These are phyloP conservation scores for Neonectria ditissima DNA, from an alignment of 2,329 filamentous ascomycete species.

Conservation along the genomic window DNA sequence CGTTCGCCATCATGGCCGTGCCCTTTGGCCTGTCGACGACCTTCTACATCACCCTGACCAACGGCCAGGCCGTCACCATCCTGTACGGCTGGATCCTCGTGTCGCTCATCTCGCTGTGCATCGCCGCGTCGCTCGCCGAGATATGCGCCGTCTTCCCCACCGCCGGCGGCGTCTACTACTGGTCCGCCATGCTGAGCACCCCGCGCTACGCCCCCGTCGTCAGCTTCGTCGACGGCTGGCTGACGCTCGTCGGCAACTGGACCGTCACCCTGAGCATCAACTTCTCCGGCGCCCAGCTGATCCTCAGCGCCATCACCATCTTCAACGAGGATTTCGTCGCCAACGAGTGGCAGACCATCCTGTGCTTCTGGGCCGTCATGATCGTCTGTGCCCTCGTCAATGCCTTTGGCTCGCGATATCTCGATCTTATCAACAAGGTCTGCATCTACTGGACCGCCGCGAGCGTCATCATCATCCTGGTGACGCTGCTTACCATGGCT, in stretches of 20 bases:
- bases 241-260: constrained; percentile 78
- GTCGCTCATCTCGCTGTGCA: constrained; percentile 77
- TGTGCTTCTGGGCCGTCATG: constrained; percentile 78
- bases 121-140: constrained; percentile 78
- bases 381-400: constrained; percentile 74
- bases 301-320: constrained; percentile 75
- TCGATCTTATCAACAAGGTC: constrained; percentile 76
- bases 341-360: constrained; percentile 77
- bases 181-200: constrained; percentile 76
- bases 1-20: constrained; percentile 64
- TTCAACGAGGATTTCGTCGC: constrained; percentile 70
- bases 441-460: constrained; percentile 80
- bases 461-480: constrained; percentile 77
- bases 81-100: constrained; percentile 77
- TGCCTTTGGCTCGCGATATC: constrained; percentile 67
- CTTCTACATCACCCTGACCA: constrained; percentile 68
- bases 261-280: constrained; percentile 77
- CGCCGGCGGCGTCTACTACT: constrained; percentile 77
- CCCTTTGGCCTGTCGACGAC: constrained; percentile 64
- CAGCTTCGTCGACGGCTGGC: constrained; percentile 81
- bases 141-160: constrained; percentile 76
- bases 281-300: constrained; percentile 76
- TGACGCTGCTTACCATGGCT: constrained; percentile 74
- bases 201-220: constrained; percentile 71
- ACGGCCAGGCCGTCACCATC: constrained; percentile 78